Evolutionary conservation across 2,329 filamentous ascomycete genomes (phyloP).

Genomic region (Diaporthe caulivora): DNA sequence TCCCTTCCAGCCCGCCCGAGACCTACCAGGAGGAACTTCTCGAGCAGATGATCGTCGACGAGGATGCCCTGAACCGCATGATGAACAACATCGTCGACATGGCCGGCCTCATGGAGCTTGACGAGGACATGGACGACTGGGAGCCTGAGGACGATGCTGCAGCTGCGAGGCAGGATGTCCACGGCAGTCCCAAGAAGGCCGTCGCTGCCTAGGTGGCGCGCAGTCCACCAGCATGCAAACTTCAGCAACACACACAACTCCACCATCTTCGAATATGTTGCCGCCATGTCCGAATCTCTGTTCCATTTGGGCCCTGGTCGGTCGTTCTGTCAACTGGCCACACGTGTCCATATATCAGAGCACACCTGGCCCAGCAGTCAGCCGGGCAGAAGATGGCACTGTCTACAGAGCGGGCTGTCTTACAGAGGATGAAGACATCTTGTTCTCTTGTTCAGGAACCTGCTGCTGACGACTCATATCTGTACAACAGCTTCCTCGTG

Average conservation of each 20-base stretch:
- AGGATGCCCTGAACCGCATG: slow-evolving; percentile 47
- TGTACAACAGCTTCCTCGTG: slow-evolving; percentile 83
- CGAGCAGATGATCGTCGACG: slow-evolving; percentile 29
- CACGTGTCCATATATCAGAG: slow-evolving; percentile 32
- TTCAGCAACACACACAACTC: background rate
- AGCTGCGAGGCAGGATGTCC: background rate
- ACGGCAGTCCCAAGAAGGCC: slow-evolving; percentile 1
- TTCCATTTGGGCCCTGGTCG: background rate
- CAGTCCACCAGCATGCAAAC: background rate
- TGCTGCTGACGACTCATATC: slow-evolving; percentile 57
- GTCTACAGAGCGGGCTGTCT: slow-evolving; percentile 37
- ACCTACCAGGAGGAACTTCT: slow-evolving; percentile 35
- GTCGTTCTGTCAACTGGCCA: background rate
- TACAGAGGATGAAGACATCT: slow-evolving; percentile 34
- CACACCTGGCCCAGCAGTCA: slow-evolving; percentile 31
- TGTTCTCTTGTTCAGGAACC: slow-evolving; percentile 44
- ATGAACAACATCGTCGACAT: slow-evolving; percentile 35
- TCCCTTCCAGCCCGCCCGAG: slow-evolving; percentile 32
- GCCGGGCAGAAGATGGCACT: slow-evolving; percentile 9
- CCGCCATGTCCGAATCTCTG: background rate
- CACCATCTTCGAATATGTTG: background rate
- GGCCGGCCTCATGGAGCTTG: slow-evolving; percentile 37
- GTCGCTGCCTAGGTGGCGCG: slow-evolving; percentile 12
- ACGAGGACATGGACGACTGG: slow-evolving; percentile 38
- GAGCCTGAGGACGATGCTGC: slow-evolving; percentile 38